Evolutionary conservation across 1,139 yeast genomes (phyloP).

Genomic region (Diutina rugosa): DNA sequence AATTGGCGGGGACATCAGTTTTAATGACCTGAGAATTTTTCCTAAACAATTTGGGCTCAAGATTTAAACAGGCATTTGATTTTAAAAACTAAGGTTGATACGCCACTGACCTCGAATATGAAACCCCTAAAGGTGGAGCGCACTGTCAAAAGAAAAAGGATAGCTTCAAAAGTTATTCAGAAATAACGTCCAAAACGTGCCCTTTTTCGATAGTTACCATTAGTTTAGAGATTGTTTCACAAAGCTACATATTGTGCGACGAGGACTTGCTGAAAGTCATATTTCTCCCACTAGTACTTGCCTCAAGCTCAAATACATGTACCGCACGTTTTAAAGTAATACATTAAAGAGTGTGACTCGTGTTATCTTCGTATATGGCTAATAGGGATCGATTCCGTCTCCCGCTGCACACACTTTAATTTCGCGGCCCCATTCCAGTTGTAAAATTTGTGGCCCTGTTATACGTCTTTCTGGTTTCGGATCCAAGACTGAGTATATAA

Average conservation of each 20-base stretch:
- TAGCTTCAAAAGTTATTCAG: too few relatives aligned
- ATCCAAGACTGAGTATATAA: conserved; percentile 81
- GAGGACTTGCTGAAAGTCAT: background rate
- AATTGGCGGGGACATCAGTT: too few relatives aligned
- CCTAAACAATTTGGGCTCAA: too few relatives aligned
- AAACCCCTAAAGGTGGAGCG: too few relatives aligned
- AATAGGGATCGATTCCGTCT: background rate
- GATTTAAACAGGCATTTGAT: too few relatives aligned
- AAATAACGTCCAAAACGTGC: too few relatives aligned
- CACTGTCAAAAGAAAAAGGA: too few relatives aligned
- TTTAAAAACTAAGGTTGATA: too few relatives aligned
- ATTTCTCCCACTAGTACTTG: background rate
- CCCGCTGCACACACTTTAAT: conserved; percentile 65
- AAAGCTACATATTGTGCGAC: background rate
- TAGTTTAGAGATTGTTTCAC: background rate
- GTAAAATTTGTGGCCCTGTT: conserved; percentile 76
- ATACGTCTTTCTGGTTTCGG: conserved; percentile 82
- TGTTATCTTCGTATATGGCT: background rate
- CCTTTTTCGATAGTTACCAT: too few relatives aligned
- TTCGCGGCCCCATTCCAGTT: conserved; percentile 93
- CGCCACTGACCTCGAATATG: too few relatives aligned
- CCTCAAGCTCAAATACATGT: background rate
- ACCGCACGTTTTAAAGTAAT: too few relatives aligned
- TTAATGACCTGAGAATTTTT: too few relatives aligned
- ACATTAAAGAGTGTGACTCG: background rate